phyloP scores from a whole-genome alignment of 805 yeast genomes.

The Hanseniaspora vineae region DNA sequence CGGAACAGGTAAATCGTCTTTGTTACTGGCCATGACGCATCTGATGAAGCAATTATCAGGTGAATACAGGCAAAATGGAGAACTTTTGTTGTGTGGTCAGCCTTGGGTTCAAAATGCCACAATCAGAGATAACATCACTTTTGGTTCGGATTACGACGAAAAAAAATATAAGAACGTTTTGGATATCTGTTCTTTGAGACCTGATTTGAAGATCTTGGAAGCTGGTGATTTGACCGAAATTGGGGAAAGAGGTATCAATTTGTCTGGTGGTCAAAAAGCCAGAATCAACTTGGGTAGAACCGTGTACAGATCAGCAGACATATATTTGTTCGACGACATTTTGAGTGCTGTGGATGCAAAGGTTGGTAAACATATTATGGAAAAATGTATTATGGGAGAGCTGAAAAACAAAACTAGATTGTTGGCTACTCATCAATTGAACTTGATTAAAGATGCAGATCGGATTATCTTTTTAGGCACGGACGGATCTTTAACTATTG shows the following conservation, averaged over 20 bases:
- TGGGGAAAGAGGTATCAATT: constrained; percentile 63
- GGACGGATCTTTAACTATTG: constrained; percentile 47
- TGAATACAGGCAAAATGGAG: constrained; percentile 29
- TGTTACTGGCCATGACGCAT: constrained; percentile 51
- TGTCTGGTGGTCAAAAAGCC: constrained; percentile 72
- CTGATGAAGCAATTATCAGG: constrained; percentile 28
- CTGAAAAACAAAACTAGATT: constrained; percentile 43
- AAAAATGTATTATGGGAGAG: constrained; percentile 41
- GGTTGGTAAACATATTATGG: constrained; percentile 57
- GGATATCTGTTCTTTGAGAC: constrained; percentile 45
- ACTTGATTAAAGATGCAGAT: constrained; percentile 49
- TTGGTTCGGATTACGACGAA: constrained; percentile 39
- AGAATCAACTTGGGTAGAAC: constrained; percentile 58
- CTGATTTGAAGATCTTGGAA: constrained; percentile 45
- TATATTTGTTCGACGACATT: constrained; percentile 54
- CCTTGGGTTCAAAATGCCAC: constrained; percentile 73
- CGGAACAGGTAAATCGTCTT: constrained; percentile 36
- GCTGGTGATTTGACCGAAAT: constrained; percentile 61
- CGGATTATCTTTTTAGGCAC: constrained; percentile 41
- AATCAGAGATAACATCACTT: constrained; percentile 49
- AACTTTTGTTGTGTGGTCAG: constrained; percentile 28
- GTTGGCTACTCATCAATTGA: constrained; percentile 66
- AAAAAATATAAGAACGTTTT: constrained; percentile 38
- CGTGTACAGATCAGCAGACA: constrained; percentile 47
- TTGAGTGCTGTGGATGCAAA: constrained; percentile 67